Percentiles rank a stretch among this genome's conserved stretches.
These are phyloP conservation scores for Xylaria sp. DNA, from an alignment of 2,329 filamentous ascomycete genomes.

Conservation along the genomic window DNA sequence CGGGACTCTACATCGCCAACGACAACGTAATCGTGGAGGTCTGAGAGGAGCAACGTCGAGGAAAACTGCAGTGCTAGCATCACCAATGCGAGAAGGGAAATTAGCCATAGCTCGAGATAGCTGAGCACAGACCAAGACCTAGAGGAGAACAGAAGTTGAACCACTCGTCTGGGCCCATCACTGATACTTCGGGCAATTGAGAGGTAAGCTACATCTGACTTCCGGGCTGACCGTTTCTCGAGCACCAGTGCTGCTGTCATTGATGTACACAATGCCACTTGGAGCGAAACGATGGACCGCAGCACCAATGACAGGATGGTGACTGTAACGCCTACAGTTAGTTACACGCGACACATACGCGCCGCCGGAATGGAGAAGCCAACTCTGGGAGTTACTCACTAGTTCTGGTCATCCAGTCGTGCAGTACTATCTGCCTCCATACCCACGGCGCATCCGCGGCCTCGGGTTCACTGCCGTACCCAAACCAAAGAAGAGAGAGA, in stretches of 20 bases:
- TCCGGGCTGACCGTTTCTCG: conserved; percentile 25
- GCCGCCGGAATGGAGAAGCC: neutral
- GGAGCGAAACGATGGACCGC: conserved; percentile 18
- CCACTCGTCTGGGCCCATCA: conserved; percentile 28
- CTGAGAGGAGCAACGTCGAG: conserved; percentile 30
- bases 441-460: neutral
- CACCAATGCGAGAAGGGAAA: conserved; percentile 13
- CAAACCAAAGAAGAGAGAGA: conserved; percentile 26
- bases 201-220: conserved; percentile 28
- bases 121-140: conserved; percentile 10
- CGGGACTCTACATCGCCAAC: conserved; percentile 9
- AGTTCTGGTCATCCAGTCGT: conserved; percentile 21
- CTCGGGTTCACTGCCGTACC: conserved; percentile 17
- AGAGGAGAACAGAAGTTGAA: conserved; percentile 18
- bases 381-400: neutral
- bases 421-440: conserved; percentile 16
- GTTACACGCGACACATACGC: neutral
- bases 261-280: conserved; percentile 25
- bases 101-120: conserved; percentile 27
- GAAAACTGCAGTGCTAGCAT: conserved; percentile 26
- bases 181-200: conserved; percentile 31
- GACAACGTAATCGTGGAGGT: conserved; percentile 25
- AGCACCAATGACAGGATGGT: conserved; percentile 16
- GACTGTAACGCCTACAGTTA: neutral
- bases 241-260: conserved; percentile 31